Evolutionary conservation across 116 monocot genomes (phyloP).

Genomic region (Dioscorea cayenensis): DNA sequence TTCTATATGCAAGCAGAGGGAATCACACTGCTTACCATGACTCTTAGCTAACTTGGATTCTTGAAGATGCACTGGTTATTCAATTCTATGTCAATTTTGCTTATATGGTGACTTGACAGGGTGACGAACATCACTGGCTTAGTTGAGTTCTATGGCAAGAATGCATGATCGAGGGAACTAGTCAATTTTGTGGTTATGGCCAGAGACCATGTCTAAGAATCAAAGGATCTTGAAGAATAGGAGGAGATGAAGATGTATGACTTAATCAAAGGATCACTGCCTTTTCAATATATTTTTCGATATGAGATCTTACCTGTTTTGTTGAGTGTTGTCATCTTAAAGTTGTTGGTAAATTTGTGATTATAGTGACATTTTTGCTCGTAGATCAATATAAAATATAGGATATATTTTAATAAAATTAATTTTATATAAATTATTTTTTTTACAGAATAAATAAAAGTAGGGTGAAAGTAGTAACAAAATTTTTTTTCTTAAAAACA

Average conservation of each 20-base stretch:
- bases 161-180: slow-evolving; percentile 43
- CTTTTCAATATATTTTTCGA: too few relatives aligned
- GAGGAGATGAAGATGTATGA: slow-evolving; percentile 75
- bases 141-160: slow-evolving; percentile 69
- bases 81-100: background rate
- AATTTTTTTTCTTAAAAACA: too few relatives aligned
- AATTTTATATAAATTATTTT: too few relatives aligned
- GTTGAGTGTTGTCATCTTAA: too few relatives aligned
- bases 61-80: slow-evolving; percentile 82
- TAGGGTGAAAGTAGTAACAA: too few relatives aligned
- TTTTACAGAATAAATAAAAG: too few relatives aligned
- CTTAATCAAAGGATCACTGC: slow-evolving; percentile 35
- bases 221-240: slow-evolving; percentile 77
- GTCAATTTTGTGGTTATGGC: slow-evolving; percentile 78
- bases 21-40: slow-evolving; percentile 79
- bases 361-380: too few relatives aligned
- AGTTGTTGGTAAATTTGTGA: too few relatives aligned
- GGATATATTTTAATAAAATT: too few relatives aligned
- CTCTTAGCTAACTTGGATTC: slow-evolving; percentile 82
- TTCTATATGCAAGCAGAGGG: slow-evolving; percentile 33
- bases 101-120: slow-evolving; percentile 59
- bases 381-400: too few relatives aligned
- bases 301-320: too few relatives aligned
- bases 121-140: slow-evolving; percentile 88
- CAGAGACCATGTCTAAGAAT: slow-evolving; percentile 80